These are phyloP conservation scores for Hippophae gyantsensis DNA, from an alignment of 306 rosid genomes.

Conservation along the genomic window DNA sequence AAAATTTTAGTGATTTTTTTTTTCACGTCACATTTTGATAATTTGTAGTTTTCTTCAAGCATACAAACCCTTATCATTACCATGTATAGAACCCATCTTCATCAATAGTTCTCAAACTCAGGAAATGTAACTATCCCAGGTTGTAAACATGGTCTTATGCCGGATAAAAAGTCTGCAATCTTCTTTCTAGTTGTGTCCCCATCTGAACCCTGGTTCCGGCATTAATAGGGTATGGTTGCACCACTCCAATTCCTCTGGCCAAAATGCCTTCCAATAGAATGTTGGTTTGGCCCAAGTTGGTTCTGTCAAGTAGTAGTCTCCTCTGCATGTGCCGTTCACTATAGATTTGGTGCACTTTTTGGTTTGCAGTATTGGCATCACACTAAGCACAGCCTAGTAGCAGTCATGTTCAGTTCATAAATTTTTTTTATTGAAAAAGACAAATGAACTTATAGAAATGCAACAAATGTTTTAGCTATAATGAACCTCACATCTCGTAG, in stretches of 20 bases:
- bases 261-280: conserved; percentile 32
- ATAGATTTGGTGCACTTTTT: conserved; percentile 37
- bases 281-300: conserved; percentile 38
- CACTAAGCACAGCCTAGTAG: conserved; percentile 25
- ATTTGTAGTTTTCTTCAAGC: too few relatives aligned
- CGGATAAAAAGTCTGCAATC: conserved; percentile 24
- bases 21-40: too few relatives aligned
- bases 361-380: conserved; percentile 35
- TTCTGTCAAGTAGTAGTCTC: conserved; percentile 40
- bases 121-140: conserved; percentile 30
- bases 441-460: neutral
- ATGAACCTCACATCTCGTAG: conserved; percentile 40
- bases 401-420: neutral
- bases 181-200: conserved; percentile 41
- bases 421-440: neutral
- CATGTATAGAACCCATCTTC: neutral
- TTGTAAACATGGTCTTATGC: conserved; percentile 30
- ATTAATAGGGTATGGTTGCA: conserved; percentile 20
- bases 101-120: conserved; percentile 13
- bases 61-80: neutral
- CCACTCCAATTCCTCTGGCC: conserved; percentile 39
- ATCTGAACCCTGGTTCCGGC: conserved; percentile 20
- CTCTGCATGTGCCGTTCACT: conserved; percentile 39
- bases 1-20: too few relatives aligned
- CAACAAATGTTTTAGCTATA: neutral